A percentile compares a stretch with the other conserved stretches of the same genome.
These are phyloP conservation scores for Ophiostoma pallidulum DNA, from an alignment of 2,329 filamentous ascomycete genomes.

Conservation along the genomic window DNA sequence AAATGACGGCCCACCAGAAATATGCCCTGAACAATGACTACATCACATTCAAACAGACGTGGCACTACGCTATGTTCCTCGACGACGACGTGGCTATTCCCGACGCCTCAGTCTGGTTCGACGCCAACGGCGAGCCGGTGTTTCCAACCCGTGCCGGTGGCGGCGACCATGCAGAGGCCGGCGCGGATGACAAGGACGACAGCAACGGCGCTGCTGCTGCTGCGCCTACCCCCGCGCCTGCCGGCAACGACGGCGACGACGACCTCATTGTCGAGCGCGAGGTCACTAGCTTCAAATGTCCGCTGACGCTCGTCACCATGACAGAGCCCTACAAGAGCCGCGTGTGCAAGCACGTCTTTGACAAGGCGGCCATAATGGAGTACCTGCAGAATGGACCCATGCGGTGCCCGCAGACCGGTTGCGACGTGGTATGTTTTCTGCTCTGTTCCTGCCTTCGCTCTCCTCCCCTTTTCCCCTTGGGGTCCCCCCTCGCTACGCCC, in stretches of 20 bases:
- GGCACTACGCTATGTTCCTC: conserved; percentile 44
- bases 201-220: conserved; percentile 55
- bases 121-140: conserved; percentile 33
- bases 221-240: too few species aligned
- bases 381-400: conserved; percentile 30
- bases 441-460: not conserved
- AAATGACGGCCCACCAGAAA: conserved; percentile 33
- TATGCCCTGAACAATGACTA: conserved; percentile 52
- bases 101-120: conserved; percentile 46
- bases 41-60: conserved; percentile 46
- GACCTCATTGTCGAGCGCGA: conserved; percentile 59
- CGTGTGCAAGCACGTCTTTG: conserved; percentile 64
- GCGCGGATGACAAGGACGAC: conserved; percentile 34
- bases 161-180: conserved; percentile 20
- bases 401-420: conserved; percentile 58
- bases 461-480: not conserved
- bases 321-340: conserved; percentile 55
- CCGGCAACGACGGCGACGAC: conserved; percentile 49
- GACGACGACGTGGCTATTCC: conserved; percentile 42
- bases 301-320: conserved; percentile 56
- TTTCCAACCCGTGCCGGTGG: conserved; percentile 7
- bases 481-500: too few species aligned
- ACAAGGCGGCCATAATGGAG: conserved; percentile 53
- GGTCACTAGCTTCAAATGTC: conserved; percentile 58
- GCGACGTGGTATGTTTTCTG: conserved; percentile 40